phyloP scores from a whole-genome alignment of 345 rosid species.

The Carallia pectinifolia region DNA sequence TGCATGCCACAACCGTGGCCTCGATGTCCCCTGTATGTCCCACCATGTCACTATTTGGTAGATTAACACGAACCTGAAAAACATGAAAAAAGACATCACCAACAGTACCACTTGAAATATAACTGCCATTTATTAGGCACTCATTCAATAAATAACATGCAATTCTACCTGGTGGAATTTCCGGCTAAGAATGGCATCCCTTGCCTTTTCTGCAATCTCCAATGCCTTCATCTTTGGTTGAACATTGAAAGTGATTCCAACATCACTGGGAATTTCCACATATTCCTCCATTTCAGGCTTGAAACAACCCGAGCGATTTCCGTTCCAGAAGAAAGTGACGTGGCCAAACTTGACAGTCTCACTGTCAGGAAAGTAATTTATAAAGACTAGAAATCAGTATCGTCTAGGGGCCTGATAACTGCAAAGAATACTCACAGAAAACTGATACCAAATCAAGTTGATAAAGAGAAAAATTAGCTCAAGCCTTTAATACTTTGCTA shows the following conservation, averaged over 20 bases:
- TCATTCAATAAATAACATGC: slow-evolving; percentile 1
- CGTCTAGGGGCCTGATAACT: not conserved
- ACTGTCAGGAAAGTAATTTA: slow-evolving; percentile 31
- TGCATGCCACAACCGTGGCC: slow-evolving; percentile 83
- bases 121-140: not conserved
- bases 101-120: not conserved
- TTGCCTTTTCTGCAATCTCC: slow-evolving; percentile 85
- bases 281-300: slow-evolving; percentile 73
- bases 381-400: not conserved
- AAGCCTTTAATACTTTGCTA: too few relatives aligned
- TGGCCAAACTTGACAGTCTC: slow-evolving; percentile 98
- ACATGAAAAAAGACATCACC: slow-evolving; percentile 1
- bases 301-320: slow-evolving; percentile 92
- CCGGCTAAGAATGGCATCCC: slow-evolving; percentile 78
- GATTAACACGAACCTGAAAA: slow-evolving; percentile 75
- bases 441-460: too few relatives aligned
- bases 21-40: slow-evolving; percentile 95
- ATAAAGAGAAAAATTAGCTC: too few relatives aligned
- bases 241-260: slow-evolving; percentile 84
- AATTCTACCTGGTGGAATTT: slow-evolving; percentile 76
- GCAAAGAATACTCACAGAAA: not conserved
- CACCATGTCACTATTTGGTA: slow-evolving; percentile 95
- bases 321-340: slow-evolving; percentile 98
- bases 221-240: slow-evolving; percentile 94
- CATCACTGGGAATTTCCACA: slow-evolving; percentile 92